Percentiles rank a stretch among this genome's conserved stretches.
These are phyloP conservation scores for Diplodia corticola DNA, from an alignment of 2,329 filamentous ascomycete species.

Conservation along the genomic window DNA sequence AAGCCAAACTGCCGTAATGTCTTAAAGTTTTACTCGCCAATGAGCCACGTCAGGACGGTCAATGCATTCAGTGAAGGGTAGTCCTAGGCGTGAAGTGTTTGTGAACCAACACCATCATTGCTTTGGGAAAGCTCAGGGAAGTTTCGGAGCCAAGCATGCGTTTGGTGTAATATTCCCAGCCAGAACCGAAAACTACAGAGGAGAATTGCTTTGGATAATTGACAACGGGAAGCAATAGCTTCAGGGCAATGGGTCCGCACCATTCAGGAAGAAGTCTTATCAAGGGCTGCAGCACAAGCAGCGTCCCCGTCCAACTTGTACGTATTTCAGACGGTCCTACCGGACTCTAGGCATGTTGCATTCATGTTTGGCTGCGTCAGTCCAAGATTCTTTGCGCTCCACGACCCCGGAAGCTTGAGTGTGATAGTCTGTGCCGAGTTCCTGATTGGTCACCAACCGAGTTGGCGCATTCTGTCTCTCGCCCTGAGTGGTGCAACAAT, in stretches of 20 bases:
- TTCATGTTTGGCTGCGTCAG: background rate
- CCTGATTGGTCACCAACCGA: background rate
- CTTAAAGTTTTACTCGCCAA: constrained; percentile 9
- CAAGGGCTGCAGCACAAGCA: background rate
- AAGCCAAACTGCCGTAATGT: background rate
- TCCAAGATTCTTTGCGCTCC: constrained; percentile 1
- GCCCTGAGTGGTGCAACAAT: constrained; percentile 3
- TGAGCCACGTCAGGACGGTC: constrained; percentile 12
- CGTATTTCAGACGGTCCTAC: background rate
- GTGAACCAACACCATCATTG: background rate
- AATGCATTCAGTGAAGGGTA: constrained; percentile 1
- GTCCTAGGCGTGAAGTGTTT: constrained; percentile 6
- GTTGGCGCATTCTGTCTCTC: background rate
- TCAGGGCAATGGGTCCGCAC: background rate
- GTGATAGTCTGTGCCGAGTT: background rate
- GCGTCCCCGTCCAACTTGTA: background rate
- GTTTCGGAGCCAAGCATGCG: too few species aligned
- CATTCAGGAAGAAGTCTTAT: background rate
- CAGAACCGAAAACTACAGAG: background rate
- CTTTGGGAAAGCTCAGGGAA: too few species aligned
- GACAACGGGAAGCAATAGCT: background rate
- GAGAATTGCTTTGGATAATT: background rate
- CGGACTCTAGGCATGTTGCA: background rate
- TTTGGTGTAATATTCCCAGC: background rate
- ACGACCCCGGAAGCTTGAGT: background rate